Evolutionary conservation across 805 yeast genomes (phyloP), one percentile per base, ranked within the genome.

Genomic region (Cyberlindnera subsufficiens): DNA sequence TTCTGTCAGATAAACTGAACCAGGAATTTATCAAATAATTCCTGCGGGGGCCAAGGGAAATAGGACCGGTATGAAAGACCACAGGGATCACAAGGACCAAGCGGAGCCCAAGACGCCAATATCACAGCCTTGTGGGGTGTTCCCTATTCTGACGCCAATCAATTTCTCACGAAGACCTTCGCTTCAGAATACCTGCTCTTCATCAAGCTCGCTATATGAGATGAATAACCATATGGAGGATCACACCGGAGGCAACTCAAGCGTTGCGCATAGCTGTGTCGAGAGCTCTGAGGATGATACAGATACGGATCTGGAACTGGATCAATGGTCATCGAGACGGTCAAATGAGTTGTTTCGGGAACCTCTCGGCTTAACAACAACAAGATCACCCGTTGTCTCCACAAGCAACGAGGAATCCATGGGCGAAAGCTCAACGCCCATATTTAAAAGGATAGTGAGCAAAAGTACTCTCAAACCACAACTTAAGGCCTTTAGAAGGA

Each of bases 361-460:
- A 18, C 43, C 32, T 14, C 37, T 15, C 22, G 43, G 35, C 30
- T 40, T 39, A 34, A 46, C 45, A 40, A 43, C 37, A 19, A 39
- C 30, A 30, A 46, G 25, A 37, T 48, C 38, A 38, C 51, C 30
- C 31, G 20, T 14, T 20, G 17, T 14, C 46, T 47, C 5, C 41
- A 46, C 1, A 50, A 41, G 31, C 35, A 27, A 30, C 10, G 42
- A 43, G 29, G n/a, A 38, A 25, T 4, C 18, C 32, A n/a, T 29
- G 6, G 14, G 20, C 32, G 5, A 25, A 32, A 14, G 34, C 30
- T 10, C 44, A 39, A 53, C 61, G 1, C 60, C 62, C 4, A 51
- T 58, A 2, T 55, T 58, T 45, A 56, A 54, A 58, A 44, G 61
- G 34, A 34, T 56, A 3, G 53, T 56, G 7, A 49, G 47, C 16